These are phyloP conservation scores for Eucalyptus marginata DNA, from an alignment of 345 rosid species.

Conservation along the genomic window DNA sequence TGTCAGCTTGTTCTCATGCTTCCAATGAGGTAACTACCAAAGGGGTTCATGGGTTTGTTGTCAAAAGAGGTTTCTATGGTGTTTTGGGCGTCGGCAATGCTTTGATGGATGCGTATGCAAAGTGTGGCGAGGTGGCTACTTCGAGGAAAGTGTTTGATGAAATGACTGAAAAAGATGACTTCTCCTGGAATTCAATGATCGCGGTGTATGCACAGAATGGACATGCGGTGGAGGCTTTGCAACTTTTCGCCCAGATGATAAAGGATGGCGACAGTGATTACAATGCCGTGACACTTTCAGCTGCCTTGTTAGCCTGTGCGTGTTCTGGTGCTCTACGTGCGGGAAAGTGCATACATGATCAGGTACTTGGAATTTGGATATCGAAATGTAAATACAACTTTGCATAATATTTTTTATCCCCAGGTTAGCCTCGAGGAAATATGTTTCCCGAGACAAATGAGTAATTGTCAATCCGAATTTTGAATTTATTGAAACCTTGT, in stretches of 20 bases:
- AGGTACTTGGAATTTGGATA: constrained; percentile 25
- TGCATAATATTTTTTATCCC: not conserved
- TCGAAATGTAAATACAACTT: not conserved
- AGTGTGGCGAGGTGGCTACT: constrained; percentile 31
- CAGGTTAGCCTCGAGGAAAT: not conserved
- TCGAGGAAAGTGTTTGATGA: constrained; percentile 62
- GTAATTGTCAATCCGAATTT: not conserved
- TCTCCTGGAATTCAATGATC: constrained; percentile 79
- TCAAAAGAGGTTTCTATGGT: constrained; percentile 51
- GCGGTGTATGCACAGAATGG: constrained; percentile 70
- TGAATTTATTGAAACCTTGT: not conserved
- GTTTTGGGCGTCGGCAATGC: constrained; percentile 52
- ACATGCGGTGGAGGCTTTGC: constrained; percentile 47
- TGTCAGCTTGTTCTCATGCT: constrained; percentile 69
- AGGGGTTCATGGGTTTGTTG: constrained; percentile 45
- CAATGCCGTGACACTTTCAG: constrained; percentile 62
- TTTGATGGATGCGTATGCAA: constrained; percentile 76
- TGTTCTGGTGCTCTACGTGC: constrained; percentile 50
- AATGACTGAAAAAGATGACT: constrained; percentile 43
- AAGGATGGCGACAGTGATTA: constrained; percentile 20
- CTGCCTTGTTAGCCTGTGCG: constrained; percentile 59
- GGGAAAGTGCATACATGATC: constrained; percentile 70
- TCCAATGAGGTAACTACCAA: constrained; percentile 31
- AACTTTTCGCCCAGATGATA: constrained; percentile 34
- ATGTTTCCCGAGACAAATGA: not conserved